Evolutionary conservation across 148 eudicot species (phyloP).

Genomic region (Cornus kousa): DNA sequence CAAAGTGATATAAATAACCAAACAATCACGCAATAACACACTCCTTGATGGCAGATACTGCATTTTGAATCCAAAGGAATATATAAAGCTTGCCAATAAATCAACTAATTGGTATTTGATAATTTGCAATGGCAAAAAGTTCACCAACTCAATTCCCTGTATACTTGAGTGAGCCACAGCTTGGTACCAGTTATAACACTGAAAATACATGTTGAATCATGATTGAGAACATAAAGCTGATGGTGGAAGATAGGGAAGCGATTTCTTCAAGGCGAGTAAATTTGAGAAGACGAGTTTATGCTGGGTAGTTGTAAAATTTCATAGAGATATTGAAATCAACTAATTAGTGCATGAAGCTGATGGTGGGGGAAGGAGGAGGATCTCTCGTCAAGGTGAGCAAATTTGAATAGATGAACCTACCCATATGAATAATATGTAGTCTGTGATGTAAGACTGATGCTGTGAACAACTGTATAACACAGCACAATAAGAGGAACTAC

Average conservation of each 20-base stretch:
- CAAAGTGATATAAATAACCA: neutral
- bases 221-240: too few relatives aligned
- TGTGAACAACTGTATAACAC: neutral
- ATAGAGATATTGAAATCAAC: neutral
- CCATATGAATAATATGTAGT: neutral
- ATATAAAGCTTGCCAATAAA: neutral
- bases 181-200: neutral
- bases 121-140: neutral
- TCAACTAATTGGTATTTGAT: neutral
- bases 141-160: neutral
- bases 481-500: slow-evolving; percentile 30
- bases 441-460: neutral
- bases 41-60: neutral
- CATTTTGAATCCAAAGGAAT: neutral
- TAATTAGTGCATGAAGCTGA: neutral
- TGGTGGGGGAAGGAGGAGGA: neutral
- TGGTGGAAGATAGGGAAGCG: too few relatives aligned
- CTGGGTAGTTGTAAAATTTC: neutral
- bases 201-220: too few relatives aligned
- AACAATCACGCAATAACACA: neutral
- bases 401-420: neutral
- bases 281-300: too few relatives aligned
- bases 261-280: too few relatives aligned
- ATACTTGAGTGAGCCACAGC: neutral
- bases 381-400: neutral